Percentiles rank a stretch among this genome's conserved stretches.
These are phyloP conservation scores for Melampsora americana DNA, from an alignment of 1,284 basidiomycete species.

Conservation along the genomic window DNA sequence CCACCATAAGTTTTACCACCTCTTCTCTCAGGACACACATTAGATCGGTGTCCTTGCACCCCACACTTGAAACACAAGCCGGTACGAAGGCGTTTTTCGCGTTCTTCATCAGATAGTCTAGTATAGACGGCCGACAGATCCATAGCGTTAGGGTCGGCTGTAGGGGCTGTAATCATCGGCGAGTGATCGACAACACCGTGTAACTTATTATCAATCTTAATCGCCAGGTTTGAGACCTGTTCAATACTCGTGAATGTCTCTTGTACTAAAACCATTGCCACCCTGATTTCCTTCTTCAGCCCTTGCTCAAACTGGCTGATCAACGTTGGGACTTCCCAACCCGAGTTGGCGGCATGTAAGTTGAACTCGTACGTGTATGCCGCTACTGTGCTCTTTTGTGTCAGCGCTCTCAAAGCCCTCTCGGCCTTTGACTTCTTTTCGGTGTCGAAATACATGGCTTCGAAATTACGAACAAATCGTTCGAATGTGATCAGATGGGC, in stretches of 20 bases:
- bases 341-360: neutral
- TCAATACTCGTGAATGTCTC: too few relatives aligned
- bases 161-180: neutral
- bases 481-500: neutral
- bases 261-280: too few relatives aligned
- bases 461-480: too few relatives aligned
- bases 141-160: neutral
- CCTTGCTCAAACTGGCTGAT: too few relatives aligned
- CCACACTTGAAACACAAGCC: neutral
- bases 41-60: neutral
- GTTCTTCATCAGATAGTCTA: neutral
- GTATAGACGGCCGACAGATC: neutral
- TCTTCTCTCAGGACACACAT: neutral
- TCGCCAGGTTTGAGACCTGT: too few relatives aligned
- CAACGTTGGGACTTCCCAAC: too few relatives aligned
- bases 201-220: too few relatives aligned
- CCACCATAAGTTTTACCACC: neutral
- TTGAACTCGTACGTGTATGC: conserved; percentile 19
- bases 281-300: too few relatives aligned
- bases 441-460: too few relatives aligned
- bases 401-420: too few relatives aligned
- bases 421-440: too few relatives aligned
- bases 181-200: neutral
- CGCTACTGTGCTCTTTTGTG: conserved; percentile 4
- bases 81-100: neutral